phyloP scores from a whole-genome alignment of 2,329 filamentous ascomycete species.

The Balansia obtecta region DNA sequence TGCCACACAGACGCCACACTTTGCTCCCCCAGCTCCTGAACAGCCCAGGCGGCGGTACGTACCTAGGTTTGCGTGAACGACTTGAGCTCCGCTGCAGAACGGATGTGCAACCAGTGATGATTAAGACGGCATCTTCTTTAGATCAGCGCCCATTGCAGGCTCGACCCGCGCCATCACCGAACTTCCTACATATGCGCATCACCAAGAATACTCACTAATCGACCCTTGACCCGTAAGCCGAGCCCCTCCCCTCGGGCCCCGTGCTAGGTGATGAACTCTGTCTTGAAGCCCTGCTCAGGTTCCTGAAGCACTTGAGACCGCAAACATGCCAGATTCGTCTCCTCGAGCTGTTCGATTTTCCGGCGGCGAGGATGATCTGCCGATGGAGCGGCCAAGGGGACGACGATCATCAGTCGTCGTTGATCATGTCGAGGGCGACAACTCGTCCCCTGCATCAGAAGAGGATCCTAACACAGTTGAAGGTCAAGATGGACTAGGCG shows the following conservation, averaged over 20 bases:
- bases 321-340: slow-evolving; percentile 33
- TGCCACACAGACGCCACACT: no score
- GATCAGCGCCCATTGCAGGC: background rate
- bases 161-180: background rate
- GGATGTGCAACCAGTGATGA: background rate
- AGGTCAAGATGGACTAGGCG: slow-evolving; percentile 35
- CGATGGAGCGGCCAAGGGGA: slow-evolving; percentile 28
- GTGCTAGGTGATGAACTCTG: slow-evolving; percentile 1
- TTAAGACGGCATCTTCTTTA: background rate
- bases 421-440: slow-evolving; percentile 15
- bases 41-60: no score
- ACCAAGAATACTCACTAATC: background rate
- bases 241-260: slow-evolving; percentile 5
- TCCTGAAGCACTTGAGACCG: background rate
- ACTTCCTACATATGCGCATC: background rate
- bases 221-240: slow-evolving; percentile 5
- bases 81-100: background rate
- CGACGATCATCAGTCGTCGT: slow-evolving; percentile 19
- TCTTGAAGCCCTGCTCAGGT: background rate
- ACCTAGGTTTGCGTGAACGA: background rate
- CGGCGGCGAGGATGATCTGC: slow-evolving; percentile 31
- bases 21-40: no score
- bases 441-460: slow-evolving; percentile 15
- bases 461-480: slow-evolving; percentile 34
- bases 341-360: slow-evolving; percentile 46